These are phyloP conservation scores for Arabidopsis suecica DNA, from an alignment of 345 rosid species.

Conservation along the genomic window DNA sequence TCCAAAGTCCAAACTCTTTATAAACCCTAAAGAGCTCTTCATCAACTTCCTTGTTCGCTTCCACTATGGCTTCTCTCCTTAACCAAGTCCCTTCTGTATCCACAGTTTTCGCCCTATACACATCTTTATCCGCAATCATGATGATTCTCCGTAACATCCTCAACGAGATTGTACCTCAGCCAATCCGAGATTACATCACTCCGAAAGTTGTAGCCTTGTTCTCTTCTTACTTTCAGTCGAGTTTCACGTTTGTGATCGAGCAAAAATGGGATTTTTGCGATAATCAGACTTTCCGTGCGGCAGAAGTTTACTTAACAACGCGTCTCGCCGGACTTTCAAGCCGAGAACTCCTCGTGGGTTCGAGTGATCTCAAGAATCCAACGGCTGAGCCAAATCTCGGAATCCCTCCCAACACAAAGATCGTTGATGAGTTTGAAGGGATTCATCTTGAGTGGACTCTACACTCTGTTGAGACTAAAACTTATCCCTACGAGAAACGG, in stretches of 20 bases:
- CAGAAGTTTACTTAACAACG: conserved; percentile 29
- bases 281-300: conserved; percentile 36
- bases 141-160: conserved; percentile 38
- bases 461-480: conserved; percentile 28
- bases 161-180: conserved; percentile 39
- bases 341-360: conserved; percentile 35
- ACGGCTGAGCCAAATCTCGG: conserved; percentile 29
- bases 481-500: conserved; percentile 35
- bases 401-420: conserved; percentile 39
- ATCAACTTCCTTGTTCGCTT: too few species aligned
- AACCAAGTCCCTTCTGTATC: too few species aligned
- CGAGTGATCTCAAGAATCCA: conserved; percentile 38
- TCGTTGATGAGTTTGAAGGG: conserved; percentile 40
- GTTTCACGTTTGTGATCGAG: conserved; percentile 41
- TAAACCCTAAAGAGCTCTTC: too few species aligned
- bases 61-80: too few species aligned
- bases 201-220: conserved; percentile 7
- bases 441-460: conserved; percentile 45
- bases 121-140: conserved; percentile 39
- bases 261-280: not conserved
- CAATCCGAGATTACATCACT: conserved; percentile 29
- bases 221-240: conserved; percentile 33
- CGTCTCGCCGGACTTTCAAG: conserved; percentile 35
- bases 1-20: too few species aligned
- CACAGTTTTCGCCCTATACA: conserved; percentile 35